These are phyloP conservation scores for Alternaria solani DNA, from an alignment of 2,329 filamentous ascomycete species.

Conservation along the genomic window DNA sequence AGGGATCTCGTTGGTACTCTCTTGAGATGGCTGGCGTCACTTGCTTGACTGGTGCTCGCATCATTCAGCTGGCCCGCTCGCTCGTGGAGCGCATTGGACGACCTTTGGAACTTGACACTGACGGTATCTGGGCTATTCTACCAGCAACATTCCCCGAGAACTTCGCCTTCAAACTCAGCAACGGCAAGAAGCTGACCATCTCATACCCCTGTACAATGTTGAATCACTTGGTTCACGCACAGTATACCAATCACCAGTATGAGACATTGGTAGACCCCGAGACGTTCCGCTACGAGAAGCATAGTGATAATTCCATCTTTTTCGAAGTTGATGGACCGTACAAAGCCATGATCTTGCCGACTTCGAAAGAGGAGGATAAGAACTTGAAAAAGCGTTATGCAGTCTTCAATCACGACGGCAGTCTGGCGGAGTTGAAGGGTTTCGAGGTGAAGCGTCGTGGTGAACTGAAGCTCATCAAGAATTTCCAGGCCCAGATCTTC, in stretches of 20 bases:
- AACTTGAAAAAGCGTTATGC: constrained; percentile 99
- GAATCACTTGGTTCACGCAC: constrained; percentile 93
- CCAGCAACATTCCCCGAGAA: constrained; percentile 97
- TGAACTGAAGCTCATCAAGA: constrained; percentile 99
- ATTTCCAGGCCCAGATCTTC: constrained; percentile 99
- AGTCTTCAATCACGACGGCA: constrained; percentile 98
- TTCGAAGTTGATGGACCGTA: constrained; percentile 99
- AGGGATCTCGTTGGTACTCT: constrained; percentile 98
- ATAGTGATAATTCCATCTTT: constrained; percentile 99
- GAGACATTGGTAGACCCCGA: constrained; percentile 83
- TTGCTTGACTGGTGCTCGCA: constrained; percentile 92
- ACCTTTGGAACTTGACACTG: constrained; percentile 93
- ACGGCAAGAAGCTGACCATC: constrained; percentile 94
- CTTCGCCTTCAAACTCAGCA: constrained; percentile 91
- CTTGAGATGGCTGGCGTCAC: constrained; percentile 99
- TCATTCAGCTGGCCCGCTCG: constrained; percentile 95
- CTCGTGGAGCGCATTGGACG: constrained; percentile 92
- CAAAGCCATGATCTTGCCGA: constrained; percentile 95
- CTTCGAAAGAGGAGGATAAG: constrained; percentile 98
- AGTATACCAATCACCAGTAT: constrained; percentile 97
- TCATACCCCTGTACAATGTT: constrained; percentile 99
- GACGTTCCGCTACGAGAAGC: constrained; percentile 90
- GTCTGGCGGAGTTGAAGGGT: constrained; percentile 91
- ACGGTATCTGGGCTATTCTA: constrained; percentile 99
- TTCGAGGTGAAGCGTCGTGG: constrained; percentile 98